Conservation (phyloP, 2,329 filamentous ascomycete species). For the Epichloe uncinata region DNA sequence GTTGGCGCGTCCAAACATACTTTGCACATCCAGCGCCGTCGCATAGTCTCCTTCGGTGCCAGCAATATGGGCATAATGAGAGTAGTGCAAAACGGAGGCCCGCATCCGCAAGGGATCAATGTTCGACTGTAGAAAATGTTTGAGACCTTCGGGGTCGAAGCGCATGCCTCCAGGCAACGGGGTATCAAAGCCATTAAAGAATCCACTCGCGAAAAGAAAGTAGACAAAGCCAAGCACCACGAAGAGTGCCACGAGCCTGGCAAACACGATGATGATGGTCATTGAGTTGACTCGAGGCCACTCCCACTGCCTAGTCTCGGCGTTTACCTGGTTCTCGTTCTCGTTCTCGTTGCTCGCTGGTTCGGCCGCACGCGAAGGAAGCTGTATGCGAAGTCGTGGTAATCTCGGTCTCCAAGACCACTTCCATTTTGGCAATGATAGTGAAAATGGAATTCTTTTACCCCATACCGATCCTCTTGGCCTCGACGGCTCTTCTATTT, state of each 20-base stretch:
- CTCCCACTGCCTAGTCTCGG: constrained; percentile 13
- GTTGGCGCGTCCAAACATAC: constrained; percentile 56
- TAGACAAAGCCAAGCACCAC: constrained; percentile 70
- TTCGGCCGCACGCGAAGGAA: constrained; percentile 25
- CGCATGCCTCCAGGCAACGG: constrained; percentile 51
- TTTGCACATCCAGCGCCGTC: constrained; percentile 71
- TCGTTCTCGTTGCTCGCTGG: constrained; percentile 8
- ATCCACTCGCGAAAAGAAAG: constrained; percentile 70
- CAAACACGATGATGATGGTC: constrained; percentile 47
- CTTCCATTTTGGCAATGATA: constrained; percentile 41
- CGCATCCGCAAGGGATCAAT: constrained; percentile 58
- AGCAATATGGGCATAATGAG: constrained; percentile 76
- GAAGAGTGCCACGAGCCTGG: constrained; percentile 60
- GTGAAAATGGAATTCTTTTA: constrained; percentile 40
- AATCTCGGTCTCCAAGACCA: constrained; percentile 41
- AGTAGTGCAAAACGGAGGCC: constrained; percentile 63
- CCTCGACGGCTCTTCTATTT: constrained; percentile 56
- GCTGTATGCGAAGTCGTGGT: constrained; percentile 36
- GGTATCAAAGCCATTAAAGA: constrained; percentile 55
- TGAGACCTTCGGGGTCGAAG: constrained; percentile 74
- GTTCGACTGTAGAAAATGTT: constrained; percentile 58
- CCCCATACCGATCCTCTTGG: constrained; percentile 34
- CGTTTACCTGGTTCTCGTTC: constrained; percentile 6
- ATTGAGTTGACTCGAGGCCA: constrained; percentile 29
- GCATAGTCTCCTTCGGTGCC: constrained; percentile 90